phyloP scores from a whole-genome alignment of 75 land plant genomes.

The Isoetes taiwanensis region DNA sequence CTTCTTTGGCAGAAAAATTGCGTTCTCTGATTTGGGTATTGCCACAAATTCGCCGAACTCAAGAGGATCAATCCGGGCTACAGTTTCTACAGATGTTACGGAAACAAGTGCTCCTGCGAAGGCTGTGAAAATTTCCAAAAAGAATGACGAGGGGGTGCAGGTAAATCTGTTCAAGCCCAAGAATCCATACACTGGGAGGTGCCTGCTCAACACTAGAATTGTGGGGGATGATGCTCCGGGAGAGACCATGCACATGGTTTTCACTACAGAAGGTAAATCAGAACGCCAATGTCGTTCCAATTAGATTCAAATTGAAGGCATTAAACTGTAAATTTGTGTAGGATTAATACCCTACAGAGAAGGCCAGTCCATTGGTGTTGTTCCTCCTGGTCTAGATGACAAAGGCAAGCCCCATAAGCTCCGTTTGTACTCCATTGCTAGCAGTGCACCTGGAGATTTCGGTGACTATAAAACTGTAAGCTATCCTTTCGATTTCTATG shows the following conservation, averaged over 20 bases:
- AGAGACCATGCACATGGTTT: slow-evolving; percentile 99
- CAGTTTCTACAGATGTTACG: too few relatives aligned
- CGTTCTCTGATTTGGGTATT: too few relatives aligned
- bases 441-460: slow-evolving; percentile 96
- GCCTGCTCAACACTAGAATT: slow-evolving; percentile 82
- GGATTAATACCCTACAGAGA: slow-evolving; percentile 90
- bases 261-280: slow-evolving; percentile 73
- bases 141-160: slow-evolving; percentile 65
- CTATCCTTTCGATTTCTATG: too few relatives aligned
- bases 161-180: slow-evolving; percentile 76
- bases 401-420: slow-evolving; percentile 96
- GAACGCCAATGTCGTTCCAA: neutral
- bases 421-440: slow-evolving; percentile 91
- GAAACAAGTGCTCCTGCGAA: slow-evolving; percentile 47
- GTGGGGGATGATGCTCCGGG: slow-evolving; percentile 99
- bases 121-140: slow-evolving; percentile 58
- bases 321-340: slow-evolving; percentile 7
- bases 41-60: too few relatives aligned
- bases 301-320: neutral
- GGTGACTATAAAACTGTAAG: slow-evolving; percentile 95
- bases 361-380: slow-evolving; percentile 93
- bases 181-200: slow-evolving; percentile 65
- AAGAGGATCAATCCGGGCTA: too few relatives aligned
- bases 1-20: too few relatives aligned
- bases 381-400: slow-evolving; percentile 77